These are phyloP conservation scores for Zizania palustris DNA, from an alignment of 202 grass and related monocot genomes.

Conservation along the genomic window DNA sequence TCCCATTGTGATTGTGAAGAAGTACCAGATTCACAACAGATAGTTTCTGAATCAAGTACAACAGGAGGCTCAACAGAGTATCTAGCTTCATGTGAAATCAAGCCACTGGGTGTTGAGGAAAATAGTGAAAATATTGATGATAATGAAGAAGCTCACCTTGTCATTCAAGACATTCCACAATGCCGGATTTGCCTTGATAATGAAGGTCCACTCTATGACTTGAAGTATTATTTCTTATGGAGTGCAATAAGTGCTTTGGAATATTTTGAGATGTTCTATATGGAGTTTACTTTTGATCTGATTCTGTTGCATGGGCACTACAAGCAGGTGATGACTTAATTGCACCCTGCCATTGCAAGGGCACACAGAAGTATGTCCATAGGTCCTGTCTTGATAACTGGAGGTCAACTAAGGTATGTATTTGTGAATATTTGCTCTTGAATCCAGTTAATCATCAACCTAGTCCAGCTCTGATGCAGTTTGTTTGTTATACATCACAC, in stretches of 20 bases:
- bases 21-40: conserved; percentile 46
- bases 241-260: conserved; percentile 28
- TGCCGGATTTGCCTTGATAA: conserved; percentile 96
- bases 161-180: conserved; percentile 74
- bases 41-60: conserved; percentile 35
- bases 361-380: conserved; percentile 97
- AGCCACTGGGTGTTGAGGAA: conserved; percentile 43
- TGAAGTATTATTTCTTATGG: conserved; percentile 16
- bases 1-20: conserved; percentile 27
- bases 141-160: conserved; percentile 58
- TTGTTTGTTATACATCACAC: conserved; percentile 29
- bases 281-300: conserved; percentile 12
- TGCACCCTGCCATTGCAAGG: conserved; percentile 87
- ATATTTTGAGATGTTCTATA: conserved; percentile 19
- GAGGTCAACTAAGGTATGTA: conserved; percentile 92
- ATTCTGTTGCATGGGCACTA: neutral
- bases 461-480: conserved; percentile 5
- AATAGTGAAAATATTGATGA: conserved; percentile 42
- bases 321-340: conserved; percentile 83
- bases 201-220: conserved; percentile 60
- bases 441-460: conserved; percentile 1
- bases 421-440: conserved; percentile 25
- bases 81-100: conserved; percentile 65
- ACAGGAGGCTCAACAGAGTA: conserved; percentile 36
- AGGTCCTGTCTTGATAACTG: conserved; percentile 94